These are phyloP conservation scores for Psilocybe sp. DNA, from an alignment of 768 basidiomycete genomes.

Conservation along the genomic window DNA sequence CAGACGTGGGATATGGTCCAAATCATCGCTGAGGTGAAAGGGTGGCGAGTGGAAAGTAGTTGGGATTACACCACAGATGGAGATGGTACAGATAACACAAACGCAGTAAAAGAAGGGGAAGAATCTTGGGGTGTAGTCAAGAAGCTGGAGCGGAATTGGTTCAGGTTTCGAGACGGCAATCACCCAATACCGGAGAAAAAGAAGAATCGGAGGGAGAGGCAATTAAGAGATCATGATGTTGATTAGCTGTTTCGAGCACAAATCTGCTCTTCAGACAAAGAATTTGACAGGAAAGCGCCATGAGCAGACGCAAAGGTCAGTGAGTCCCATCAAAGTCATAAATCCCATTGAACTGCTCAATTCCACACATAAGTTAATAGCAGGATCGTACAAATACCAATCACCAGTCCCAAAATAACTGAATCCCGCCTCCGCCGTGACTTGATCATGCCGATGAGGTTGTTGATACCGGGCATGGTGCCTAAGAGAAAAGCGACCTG, in stretches of 20 bases:
- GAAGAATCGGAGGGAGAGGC: constrained; percentile 13
- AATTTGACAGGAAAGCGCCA: too few species aligned
- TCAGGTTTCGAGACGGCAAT: constrained; percentile 48
- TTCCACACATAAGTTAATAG: constrained; percentile 48
- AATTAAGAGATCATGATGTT: constrained; percentile 12
- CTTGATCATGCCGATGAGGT: constrained; percentile 88
- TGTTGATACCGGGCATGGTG: constrained; percentile 94
- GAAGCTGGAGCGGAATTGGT: constrained; percentile 72
- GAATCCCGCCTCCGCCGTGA: constrained; percentile 86
- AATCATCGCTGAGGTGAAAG: constrained; percentile 70
- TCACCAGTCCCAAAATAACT: constrained; percentile 83
- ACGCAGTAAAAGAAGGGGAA: constrained; percentile 22
- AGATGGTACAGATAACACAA: too few species aligned
- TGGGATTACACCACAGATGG: constrained; percentile 41
- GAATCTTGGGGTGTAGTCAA: constrained; percentile 62
- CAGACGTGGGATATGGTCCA: constrained; percentile 78
- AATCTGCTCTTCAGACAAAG: too few species aligned
- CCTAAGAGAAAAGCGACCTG: constrained; percentile 38
- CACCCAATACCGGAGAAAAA: constrained; percentile 28
- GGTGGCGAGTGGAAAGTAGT: constrained; percentile 68
- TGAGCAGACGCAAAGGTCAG: not conserved
- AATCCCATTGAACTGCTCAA: constrained; percentile 13
- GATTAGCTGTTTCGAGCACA: not conserved
- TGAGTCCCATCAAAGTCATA: not conserved
- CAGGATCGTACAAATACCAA: constrained; percentile 76